phyloP scores from a whole-genome alignment of 179 eudicot species.

The Patellifolia procumbens region DNA sequence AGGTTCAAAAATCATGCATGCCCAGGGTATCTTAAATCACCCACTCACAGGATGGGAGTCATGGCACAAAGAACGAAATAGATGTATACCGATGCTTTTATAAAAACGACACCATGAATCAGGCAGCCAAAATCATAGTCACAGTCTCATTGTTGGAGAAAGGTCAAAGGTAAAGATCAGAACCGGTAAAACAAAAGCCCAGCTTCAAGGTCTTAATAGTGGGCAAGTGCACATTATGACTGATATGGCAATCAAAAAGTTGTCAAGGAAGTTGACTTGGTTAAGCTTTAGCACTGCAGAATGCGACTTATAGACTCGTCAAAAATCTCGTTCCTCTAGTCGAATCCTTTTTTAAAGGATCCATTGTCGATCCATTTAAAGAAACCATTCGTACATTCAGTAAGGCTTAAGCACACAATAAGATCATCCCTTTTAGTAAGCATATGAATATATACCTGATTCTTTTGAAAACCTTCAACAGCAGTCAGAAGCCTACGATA shows the following conservation, averaged over 20 bases:
- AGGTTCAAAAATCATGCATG: neutral
- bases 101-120: neutral
- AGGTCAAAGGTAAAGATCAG: neutral
- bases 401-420: neutral
- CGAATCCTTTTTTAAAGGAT: neutral
- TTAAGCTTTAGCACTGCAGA: no score
- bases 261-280: neutral
- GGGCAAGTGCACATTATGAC: neutral
- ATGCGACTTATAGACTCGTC: no score
- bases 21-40: neutral
- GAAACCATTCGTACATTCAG: neutral
- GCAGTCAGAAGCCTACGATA: constrained; percentile 68
- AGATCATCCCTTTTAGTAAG: neutral
- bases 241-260: neutral
- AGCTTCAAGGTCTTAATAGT: neutral
- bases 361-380: neutral
- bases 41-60: neutral
- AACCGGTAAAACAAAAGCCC: neutral
- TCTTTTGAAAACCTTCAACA: constrained; percentile 48
- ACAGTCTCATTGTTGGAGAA: no score
- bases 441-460: constrained; percentile 43
- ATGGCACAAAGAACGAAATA: neutral
- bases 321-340: no score
- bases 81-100: neutral
- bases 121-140: neutral